phyloP scores from a whole-genome alignment of 1,284 basidiomycete species.

The Naganishia cerealis region DNA sequence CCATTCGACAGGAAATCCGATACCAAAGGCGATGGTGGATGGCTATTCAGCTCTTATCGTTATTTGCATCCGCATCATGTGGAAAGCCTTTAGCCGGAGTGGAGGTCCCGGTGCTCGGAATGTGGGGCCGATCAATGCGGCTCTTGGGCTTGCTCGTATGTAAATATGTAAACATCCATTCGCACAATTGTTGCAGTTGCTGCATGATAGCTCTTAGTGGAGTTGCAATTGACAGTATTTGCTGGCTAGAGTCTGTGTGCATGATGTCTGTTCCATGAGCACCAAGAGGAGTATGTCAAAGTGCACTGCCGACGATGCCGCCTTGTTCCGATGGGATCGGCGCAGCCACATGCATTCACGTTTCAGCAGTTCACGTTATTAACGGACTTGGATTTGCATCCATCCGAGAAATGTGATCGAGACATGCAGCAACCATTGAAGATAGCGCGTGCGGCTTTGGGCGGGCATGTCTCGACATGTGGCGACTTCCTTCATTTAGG shows the following conservation, averaged over 20 bases:
- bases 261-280: background rate
- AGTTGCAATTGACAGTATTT: no score
- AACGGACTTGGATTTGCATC: background rate
- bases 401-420: background rate
- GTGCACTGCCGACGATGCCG: background rate
- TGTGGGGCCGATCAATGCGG: background rate
- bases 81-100: background rate
- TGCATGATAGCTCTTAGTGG: no score
- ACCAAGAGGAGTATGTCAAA: no score
- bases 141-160: no score
- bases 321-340: background rate
- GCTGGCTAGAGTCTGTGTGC: background rate
- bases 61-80: constrained; percentile 18
- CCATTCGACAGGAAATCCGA: constrained; percentile 4
- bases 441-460: background rate
- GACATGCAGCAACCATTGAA: background rate
- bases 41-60: constrained; percentile 14
- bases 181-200: no score
- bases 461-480: background rate
- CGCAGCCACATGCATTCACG: background rate
- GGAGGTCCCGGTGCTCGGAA: background rate
- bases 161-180: no score
- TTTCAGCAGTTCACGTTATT: background rate
- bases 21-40: constrained; percentile 1
- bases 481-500: no score